Evolutionary conservation across 495 filamentous ascomycete genomes (phyloP), one percentile per base, ranked within the genome.

Genomic region (Penicillium ucsense): DNA sequence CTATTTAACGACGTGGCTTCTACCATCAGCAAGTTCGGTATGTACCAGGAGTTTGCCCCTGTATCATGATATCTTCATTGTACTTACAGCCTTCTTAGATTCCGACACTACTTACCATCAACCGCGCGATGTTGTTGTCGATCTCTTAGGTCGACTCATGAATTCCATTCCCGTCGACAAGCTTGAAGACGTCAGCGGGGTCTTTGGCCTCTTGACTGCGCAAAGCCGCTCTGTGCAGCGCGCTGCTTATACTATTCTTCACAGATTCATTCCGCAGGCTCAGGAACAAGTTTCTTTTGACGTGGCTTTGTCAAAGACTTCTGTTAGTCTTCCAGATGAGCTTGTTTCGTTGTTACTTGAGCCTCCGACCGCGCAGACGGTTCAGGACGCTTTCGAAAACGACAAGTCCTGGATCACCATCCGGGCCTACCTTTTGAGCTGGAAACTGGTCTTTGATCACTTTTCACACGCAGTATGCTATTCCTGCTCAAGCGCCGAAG

Each of bases 261-360:
- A 94, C 50, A 75, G 73, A 38, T 77, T 82, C 38, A 79, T 99
- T 29, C 87, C 88, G 1, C 74, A 72, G 0, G 64, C 67, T 4
- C 92, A 97, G 64, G 86, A 92, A 58, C 76, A 94, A 50, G 69
- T 92, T 1, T 94, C 89, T 3, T 71, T 98, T 41, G 85, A 95
- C 38, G 79, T 83, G 11, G 79, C 87, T 2, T 55, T 95, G 29
- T 85, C 88, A 7, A 89, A 90, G 57, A 79, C 75, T 42, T 68
- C 63, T 52, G 84, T 80, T 43, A 73, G 70, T 43, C 73, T 89
- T 27, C 83, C 84, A 0, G 78, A 84, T 46, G 84, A 88, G 58
- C 68, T 89, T 0, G 47, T 88, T 38, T 86, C 83, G 8, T 67
- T 89, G 11, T 71, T 89, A 31, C 72, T 78, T 32, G 63, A 74